Base-by-base conservation (phyloP, 169 alveolate genomes). In the Plasmodium vivax region DNA sequence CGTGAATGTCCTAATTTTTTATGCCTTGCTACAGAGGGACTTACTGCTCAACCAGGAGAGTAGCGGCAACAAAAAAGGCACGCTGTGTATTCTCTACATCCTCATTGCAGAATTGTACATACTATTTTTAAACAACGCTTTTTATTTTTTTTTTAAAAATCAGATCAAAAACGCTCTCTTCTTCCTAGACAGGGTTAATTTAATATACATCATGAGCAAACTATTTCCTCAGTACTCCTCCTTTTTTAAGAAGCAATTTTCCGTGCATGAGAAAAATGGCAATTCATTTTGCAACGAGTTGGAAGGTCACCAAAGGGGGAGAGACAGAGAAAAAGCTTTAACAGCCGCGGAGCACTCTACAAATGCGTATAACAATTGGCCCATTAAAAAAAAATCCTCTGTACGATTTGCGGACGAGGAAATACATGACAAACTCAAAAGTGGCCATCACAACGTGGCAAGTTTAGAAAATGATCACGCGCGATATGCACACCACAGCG, bases 151-250 rank as follows among this genome's bases (percentile, higher is more conserved):
- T 56, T 19, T 87, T 2, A 87, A 75, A 77, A 32, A 38, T 30
- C 8, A 77, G 8, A 75, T 87, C 32, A 30, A 27, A 87, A 79
- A 87, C 56, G 68, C 41, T 16, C 36, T 87, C 54, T 74, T 54
- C 38, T 19, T 62, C 43, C 45, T 87, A 38, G 93, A 87, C 47
- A 87, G 68, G 68, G 81, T 71, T 34, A 87, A 87, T 77, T 87
- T 87, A 87, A 79, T 87, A 75, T 14, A 87, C 77, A 19, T 75
- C 79, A 34, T 87, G 41, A 58, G 72, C 68, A 54, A 75, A 36
- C 19, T 74, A 75, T 87, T 87, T 75, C 93, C 93, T 2, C 85
- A 75, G 27, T 87, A 87, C 68, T 34, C 51, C 32, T 75, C 81
- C 54, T 36, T 75, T 74, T 77, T 87, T 87, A 74, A 77, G 47